Conservation (phyloP, 2,329 filamentous ascomycete genomes). For the Clarireedia hainanense region DNA sequence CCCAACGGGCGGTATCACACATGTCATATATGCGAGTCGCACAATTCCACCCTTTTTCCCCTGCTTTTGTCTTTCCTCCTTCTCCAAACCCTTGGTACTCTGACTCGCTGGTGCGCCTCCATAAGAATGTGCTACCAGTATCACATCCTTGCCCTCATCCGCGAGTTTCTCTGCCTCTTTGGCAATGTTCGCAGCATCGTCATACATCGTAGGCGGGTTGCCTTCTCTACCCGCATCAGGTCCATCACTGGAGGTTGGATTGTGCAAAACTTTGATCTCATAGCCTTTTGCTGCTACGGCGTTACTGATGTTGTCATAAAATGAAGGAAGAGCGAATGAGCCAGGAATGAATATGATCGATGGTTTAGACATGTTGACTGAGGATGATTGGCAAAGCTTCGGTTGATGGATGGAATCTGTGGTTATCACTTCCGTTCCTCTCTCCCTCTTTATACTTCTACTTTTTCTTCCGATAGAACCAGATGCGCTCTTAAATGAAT, state of each 20-base stretch:
- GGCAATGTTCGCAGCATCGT: slow-evolving; percentile 32
- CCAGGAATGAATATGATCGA: slow-evolving; percentile 15
- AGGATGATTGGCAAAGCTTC: not conserved
- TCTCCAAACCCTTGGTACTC: slow-evolving; percentile 30
- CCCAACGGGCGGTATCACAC: slow-evolving; percentile 11
- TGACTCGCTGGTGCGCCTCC: slow-evolving; percentile 30
- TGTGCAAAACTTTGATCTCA: slow-evolving; percentile 7
- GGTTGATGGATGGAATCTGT: not conserved
- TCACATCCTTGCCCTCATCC: slow-evolving; percentile 31
- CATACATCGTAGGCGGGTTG: slow-evolving; percentile 25
- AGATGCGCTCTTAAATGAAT: not conserved
- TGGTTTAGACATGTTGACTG: slow-evolving; percentile 8
- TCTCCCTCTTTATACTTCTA: not conserved
- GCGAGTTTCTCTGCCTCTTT: slow-evolving; percentile 23
- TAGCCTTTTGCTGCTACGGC: slow-evolving; percentile 10
- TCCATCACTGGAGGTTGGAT: not conserved
- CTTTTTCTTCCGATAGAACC: not conserved
- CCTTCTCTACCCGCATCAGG: not conserved
- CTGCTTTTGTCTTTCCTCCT: slow-evolving; percentile 28
- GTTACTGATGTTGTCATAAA: slow-evolving; percentile 11
- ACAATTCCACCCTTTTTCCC: slow-evolving; percentile 35
- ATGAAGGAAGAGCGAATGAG: slow-evolving; percentile 11
- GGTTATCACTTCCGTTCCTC: not conserved
- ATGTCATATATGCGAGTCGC: slow-evolving; percentile 11
- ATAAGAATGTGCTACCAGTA: slow-evolving; percentile 35